Base-by-base conservation (phyloP, 805 yeast species). In the Isabelozyma heimii region DNA sequence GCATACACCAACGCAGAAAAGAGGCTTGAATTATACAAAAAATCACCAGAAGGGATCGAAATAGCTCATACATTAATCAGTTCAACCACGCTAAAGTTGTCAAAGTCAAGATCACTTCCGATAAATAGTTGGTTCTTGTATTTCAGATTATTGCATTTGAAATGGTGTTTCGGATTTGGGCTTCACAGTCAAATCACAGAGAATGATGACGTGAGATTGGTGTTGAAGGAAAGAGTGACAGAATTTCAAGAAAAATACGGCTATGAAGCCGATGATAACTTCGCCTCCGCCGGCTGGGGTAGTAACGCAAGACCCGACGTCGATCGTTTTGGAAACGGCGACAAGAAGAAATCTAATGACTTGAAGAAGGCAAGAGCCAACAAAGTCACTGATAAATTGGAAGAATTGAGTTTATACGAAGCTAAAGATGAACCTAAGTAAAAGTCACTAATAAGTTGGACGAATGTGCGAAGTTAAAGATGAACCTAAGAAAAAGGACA, bases 141-240 rank as follows among this genome's bases (percentile, higher is more conserved):
- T 57, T 59, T 77, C 44, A 65, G 85, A 39, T 62, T 80, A 46
- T 65, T 77, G 35, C 76, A 73, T 47, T 65, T 81, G 54, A 74
- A 76, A 50, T 81, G 81, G 74, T 63, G 79, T 26, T 79, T 78
- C 57, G 76, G 81, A 40, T 73, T 76, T 46, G 82, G 82, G 12
- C 69, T 81, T 13, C 82, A 77, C 52, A 65, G 64, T 49, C 84
- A 81, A 56, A 66, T 79, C 30, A 70, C 75, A 7, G 59, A 67
- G 5, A 75, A 72, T 52, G 61, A 61, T 1, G 56, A 56, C 9
- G 59, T 76, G 15, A 57, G 67, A 41, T 72, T 66, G 40, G 59
- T 72, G n/a, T 62, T 74, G 53, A 65, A 56, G 44, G 74, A 67
- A 46, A 72, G 75, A 8, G 61, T 58, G 10, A 56, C 61, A 12